Percentiles rank a stretch among this genome's conserved stretches.
phyloP scores from a whole-genome alignment of 257 asterid species.

The Salvia splendens region DNA sequence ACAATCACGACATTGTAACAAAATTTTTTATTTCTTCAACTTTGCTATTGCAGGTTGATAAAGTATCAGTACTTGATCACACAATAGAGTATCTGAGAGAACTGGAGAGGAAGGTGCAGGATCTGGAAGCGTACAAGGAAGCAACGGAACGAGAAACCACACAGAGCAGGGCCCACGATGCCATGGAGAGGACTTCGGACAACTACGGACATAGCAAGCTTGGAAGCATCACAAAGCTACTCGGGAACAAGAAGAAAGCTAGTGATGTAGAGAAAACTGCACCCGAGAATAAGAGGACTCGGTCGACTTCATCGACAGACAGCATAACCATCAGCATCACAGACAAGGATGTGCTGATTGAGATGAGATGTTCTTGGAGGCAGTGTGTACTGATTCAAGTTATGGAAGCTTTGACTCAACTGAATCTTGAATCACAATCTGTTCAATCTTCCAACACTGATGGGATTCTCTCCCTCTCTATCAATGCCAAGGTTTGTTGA shows the following conservation, averaged over 20 bases:
- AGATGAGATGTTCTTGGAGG: conserved; percentile 61
- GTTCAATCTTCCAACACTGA: conserved; percentile 67
- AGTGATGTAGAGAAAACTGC: conserved; percentile 45
- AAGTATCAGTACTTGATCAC: conserved; percentile 76
- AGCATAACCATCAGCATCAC: conserved; percentile 49
- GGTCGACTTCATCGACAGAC: conserved; percentile 40
- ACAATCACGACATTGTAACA: neutral
- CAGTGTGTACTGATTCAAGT: conserved; percentile 54
- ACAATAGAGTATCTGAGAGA: conserved; percentile 76
- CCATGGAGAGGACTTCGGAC: conserved; percentile 68
- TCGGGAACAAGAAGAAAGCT: conserved; percentile 61
- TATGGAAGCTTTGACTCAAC: conserved; percentile 60
- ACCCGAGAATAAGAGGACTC: conserved; percentile 35
- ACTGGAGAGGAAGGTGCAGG: conserved; percentile 66
- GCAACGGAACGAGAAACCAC: conserved; percentile 39
- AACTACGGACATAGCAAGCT: conserved; percentile 51
- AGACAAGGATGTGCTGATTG: conserved; percentile 58
- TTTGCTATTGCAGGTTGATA: conserved; percentile 66
- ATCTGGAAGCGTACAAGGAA: conserved; percentile 57
- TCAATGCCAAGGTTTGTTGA: conserved; percentile 64
- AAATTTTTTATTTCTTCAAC: neutral
- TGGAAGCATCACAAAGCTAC: conserved; percentile 38
- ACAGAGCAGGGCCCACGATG: conserved; percentile 46
- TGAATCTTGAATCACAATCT: conserved; percentile 58
- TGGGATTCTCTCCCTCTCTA: conserved; percentile 60